phyloP scores from a whole-genome alignment of 1,284 basidiomycete genomes.

The Melampsora americana region DNA sequence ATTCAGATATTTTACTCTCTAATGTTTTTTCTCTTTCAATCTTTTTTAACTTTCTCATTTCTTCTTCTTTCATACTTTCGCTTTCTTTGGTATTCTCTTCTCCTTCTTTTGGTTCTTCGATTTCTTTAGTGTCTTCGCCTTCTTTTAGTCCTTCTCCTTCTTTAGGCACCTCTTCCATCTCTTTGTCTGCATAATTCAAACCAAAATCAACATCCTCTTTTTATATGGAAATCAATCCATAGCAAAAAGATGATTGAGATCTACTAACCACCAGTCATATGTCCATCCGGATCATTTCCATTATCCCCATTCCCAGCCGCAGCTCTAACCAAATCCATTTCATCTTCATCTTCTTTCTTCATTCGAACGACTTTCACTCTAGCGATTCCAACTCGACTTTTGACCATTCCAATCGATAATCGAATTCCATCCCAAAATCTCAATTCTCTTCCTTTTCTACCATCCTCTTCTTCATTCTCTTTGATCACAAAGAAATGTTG shows the following conservation, averaged over 20 bases:
- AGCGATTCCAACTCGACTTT: constrained; percentile 74
- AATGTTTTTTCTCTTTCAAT: constrained; percentile 1
- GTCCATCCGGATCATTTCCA: constrained; percentile 20
- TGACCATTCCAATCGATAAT: constrained; percentile 79
- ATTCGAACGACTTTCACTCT: constrained; percentile 68
- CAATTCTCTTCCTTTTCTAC: constrained; percentile 59
- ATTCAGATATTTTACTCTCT: background rate
- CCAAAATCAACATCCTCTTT: constrained; percentile 60
- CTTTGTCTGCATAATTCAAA: too few relatives aligned
- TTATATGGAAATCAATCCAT: too few relatives aligned
- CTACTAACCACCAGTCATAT: constrained; percentile 38
- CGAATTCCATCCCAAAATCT: constrained; percentile 78
- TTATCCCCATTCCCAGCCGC: constrained; percentile 44
- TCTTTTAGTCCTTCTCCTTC: constrained; percentile 70
- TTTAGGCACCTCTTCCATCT: constrained; percentile 49
- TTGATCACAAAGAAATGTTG: constrained; percentile 70
- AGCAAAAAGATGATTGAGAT: too few relatives aligned
- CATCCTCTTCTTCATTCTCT: constrained; percentile 53
- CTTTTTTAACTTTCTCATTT: constrained; percentile 33
- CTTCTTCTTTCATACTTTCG: constrained; percentile 17
- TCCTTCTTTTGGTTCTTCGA: background rate
- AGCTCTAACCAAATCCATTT: constrained; percentile 45
- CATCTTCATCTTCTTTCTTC: constrained; percentile 75
- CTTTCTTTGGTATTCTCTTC: background rate
- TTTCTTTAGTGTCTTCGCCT: constrained; percentile 42